Conservation (phyloP, 371 early-diverging fungal genomes). For the Apophysomyces elegans region DNA sequence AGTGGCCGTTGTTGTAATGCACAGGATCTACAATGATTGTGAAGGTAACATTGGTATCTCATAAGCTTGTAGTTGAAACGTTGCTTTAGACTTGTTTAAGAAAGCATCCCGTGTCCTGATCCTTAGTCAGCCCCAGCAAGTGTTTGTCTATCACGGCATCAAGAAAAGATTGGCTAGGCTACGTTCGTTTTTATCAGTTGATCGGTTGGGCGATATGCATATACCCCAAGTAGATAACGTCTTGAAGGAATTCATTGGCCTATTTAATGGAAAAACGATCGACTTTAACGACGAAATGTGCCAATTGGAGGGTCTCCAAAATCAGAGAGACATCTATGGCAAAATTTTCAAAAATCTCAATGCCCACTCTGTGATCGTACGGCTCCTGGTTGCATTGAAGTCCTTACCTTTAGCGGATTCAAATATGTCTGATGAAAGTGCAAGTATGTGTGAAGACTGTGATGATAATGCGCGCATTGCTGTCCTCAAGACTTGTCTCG, state of each 20-base stretch:
- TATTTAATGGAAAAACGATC: conserved; percentile 40
- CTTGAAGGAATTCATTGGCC: conserved; percentile 32
- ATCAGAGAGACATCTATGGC: conserved; percentile 25
- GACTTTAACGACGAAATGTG: conserved; percentile 30
- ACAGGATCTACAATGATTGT: conserved; percentile 50
- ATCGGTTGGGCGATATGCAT: conserved; percentile 25
- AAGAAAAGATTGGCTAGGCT: conserved; percentile 30
- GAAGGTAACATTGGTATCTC: conserved; percentile 30
- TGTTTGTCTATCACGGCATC: conserved; percentile 43
- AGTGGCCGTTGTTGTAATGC: conserved; percentile 52
- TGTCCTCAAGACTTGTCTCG: conserved; percentile 20
- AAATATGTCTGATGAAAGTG: conserved; percentile 9
- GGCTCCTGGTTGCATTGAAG: conserved; percentile 19
- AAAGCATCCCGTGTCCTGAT: conserved; percentile 37
- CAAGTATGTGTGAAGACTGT: conserved; percentile 12
- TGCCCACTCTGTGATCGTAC: conserved; percentile 22
- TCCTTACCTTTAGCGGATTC: conserved; percentile 9
- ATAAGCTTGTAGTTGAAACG: not conserved
- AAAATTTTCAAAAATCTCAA: conserved; percentile 35
- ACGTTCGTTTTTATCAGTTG: conserved; percentile 23
- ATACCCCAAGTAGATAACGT: conserved; percentile 24
- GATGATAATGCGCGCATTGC: conserved; percentile 3
- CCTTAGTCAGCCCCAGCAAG: conserved; percentile 40
- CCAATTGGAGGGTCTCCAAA: conserved; percentile 14
- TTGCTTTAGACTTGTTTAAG: conserved; percentile 31